Conservation (phyloP, 176 grass and related monocot genomes). For the Triticum monococcum region DNA sequence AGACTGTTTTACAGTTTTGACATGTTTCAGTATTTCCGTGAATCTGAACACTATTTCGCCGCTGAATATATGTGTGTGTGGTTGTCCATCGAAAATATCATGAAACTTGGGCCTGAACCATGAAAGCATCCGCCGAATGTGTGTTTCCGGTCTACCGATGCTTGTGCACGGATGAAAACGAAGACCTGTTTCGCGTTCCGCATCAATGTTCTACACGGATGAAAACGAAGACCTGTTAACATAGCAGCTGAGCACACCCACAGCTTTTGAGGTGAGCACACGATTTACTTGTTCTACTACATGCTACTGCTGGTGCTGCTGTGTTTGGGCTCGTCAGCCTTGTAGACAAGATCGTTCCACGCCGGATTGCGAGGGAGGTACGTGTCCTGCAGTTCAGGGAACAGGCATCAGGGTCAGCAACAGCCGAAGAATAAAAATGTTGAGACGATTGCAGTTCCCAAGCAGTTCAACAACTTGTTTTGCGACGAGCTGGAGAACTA, state of each 20-base stretch:
- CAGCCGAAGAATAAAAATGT: not conserved
- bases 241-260: not conserved
- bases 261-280: not conserved
- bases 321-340: conserved; percentile 26
- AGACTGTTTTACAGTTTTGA: not conserved
- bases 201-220: not conserved
- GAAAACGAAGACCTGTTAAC: not conserved
- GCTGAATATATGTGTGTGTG: not conserved
- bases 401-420: not conserved
- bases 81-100: not conserved
- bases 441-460: not conserved
- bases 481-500: not conserved
- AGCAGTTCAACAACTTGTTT: not conserved
- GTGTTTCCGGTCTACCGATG: not conserved
- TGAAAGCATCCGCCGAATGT: not conserved
- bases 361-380: conserved; percentile 66
- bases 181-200: not conserved
- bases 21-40: not conserved
- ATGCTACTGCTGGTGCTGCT: conserved; percentile 34
- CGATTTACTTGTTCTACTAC: conserved; percentile 19
- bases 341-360: conserved; percentile 56
- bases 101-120: not conserved
- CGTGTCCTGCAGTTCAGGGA: conserved; percentile 43
- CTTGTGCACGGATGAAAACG: not conserved
- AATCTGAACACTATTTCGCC: not conserved